A percentile compares a stretch with the other conserved stretches of the same genome.
Evolutionary conservation across 1,284 basidiomycete species (phyloP).

Genomic region (Leccinum fuscescens): DNA sequence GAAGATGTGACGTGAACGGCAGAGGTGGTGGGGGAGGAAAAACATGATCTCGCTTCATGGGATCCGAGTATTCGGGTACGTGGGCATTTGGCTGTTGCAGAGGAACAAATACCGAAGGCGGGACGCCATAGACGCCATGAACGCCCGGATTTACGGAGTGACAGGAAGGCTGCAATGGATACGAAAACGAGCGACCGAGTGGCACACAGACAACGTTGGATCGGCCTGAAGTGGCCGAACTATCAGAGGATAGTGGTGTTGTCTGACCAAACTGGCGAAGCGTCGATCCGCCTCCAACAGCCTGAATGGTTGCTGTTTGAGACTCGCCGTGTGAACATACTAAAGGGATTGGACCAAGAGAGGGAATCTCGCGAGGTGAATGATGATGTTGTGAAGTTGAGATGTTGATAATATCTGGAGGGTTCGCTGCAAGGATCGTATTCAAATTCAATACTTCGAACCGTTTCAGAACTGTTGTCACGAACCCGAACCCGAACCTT

Average conservation of each 20-base stretch:
- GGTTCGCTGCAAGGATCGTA: slow-evolving; percentile 7
- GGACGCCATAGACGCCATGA: neutral
- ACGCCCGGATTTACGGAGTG: neutral
- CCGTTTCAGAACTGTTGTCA: slow-evolving; percentile 3
- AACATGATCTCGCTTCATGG: slow-evolving; percentile 1
- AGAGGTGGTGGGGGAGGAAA: neutral
- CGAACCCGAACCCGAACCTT: slow-evolving; percentile 20
- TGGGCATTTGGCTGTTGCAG: neutral
- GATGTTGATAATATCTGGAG: neutral
- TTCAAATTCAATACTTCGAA: slow-evolving; percentile 1
- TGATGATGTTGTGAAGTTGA: slow-evolving; percentile 4
- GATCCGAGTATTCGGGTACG: slow-evolving; percentile 1
- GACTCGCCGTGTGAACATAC: slow-evolving; percentile 10
- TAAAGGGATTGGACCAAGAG: slow-evolving; percentile 2
- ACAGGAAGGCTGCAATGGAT: neutral
- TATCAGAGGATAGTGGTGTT: neutral
- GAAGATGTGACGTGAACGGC: neutral
- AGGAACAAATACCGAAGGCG: neutral
- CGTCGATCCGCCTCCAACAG: neutral
- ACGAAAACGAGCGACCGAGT: neutral
- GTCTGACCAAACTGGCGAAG: slow-evolving; percentile 1
- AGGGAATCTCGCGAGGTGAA: neutral
- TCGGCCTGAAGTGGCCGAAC: slow-evolving; percentile 2
- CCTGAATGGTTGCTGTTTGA: neutral
- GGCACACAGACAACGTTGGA: neutral